phyloP scores from a whole-genome alignment of 257 asterid species.

The Rauvolfia tetraphylla region DNA sequence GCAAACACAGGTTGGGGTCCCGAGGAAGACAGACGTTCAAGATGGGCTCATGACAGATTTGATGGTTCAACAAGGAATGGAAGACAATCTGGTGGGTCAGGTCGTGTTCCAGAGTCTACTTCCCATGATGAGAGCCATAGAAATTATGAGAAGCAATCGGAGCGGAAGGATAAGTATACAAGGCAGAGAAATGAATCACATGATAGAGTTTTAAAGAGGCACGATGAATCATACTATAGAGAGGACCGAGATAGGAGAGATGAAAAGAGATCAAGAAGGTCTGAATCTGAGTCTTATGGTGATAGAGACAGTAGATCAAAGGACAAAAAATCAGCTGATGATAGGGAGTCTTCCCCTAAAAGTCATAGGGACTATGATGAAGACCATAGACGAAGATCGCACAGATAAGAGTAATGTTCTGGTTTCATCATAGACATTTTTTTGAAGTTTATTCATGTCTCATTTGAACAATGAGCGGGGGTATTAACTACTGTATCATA shows the following conservation, averaged over 20 bases:
- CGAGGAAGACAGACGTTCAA: constrained; percentile 60
- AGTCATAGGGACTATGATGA: constrained; percentile 12
- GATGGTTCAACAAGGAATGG: constrained; percentile 40
- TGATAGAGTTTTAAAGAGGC: constrained; percentile 40
- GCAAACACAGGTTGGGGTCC: constrained; percentile 98
- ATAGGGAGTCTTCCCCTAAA: constrained; percentile 11
- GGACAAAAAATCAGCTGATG: constrained; percentile 19
- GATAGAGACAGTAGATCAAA: constrained; percentile 40
- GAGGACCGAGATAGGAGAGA: constrained; percentile 43
- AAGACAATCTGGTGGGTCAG: constrained; percentile 29
- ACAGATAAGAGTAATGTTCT: constrained; percentile 5
- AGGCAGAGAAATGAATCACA: constrained; percentile 20
- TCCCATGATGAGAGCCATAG: constrained; percentile 31
- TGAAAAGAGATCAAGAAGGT: constrained; percentile 39
- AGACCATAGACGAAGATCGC: constrained; percentile 15
- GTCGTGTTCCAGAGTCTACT: constrained; percentile 27
- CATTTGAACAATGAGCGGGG: neutral
- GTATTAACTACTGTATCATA: neutral
- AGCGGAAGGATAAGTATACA: constrained; percentile 18
- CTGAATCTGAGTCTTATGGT: constrained; percentile 40
- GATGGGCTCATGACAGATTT: constrained; percentile 50
- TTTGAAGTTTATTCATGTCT: neutral
- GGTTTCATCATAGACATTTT: neutral
- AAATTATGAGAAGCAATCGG: constrained; percentile 26
- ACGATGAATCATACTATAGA: constrained; percentile 27